Evolutionary conservation across 257 asterid genomes (phyloP).

Genomic region (Jaltomata sinuosa): DNA sequence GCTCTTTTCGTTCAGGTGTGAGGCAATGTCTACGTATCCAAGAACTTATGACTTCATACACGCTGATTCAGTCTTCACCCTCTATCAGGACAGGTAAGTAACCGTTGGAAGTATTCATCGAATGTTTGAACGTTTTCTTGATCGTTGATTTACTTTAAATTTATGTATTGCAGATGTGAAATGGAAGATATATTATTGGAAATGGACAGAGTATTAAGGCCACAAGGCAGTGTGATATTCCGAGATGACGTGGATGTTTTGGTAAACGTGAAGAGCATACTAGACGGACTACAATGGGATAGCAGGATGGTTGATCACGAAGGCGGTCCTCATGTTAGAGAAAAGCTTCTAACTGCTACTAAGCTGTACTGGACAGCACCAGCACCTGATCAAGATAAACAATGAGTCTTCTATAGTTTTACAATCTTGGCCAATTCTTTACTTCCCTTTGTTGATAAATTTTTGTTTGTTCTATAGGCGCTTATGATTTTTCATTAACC

Average conservation of each 20-base stretch:
- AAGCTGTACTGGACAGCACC: conserved; percentile 90
- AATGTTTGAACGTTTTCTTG: background rate
- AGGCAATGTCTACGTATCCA: conserved; percentile 93
- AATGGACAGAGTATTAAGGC: conserved; percentile 80
- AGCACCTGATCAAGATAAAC: conserved; percentile 22
- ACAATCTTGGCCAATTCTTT: background rate
- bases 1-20: conserved; percentile 44
- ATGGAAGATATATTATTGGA: conserved; percentile 65
- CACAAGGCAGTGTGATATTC: conserved; percentile 73
- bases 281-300: conserved; percentile 72
- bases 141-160: background rate
- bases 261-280: conserved; percentile 47
- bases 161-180: conserved; percentile 45
- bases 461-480: background rate
- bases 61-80: conserved; percentile 57
- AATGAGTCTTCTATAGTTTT: background rate
- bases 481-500: background rate
- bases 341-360: conserved; percentile 72
- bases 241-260: conserved; percentile 77
- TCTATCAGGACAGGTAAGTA: conserved; percentile 62
- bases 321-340: conserved; percentile 74
- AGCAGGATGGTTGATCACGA: conserved; percentile 81
- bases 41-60: conserved; percentile 93
- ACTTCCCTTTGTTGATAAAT: background rate
- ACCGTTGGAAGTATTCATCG: background rate